Percentiles rank a stretch among this genome's conserved stretches.
These are phyloP conservation scores for Calycina herbarum DNA, from an alignment of 2,329 filamentous ascomycete genomes.

Conservation along the genomic window DNA sequence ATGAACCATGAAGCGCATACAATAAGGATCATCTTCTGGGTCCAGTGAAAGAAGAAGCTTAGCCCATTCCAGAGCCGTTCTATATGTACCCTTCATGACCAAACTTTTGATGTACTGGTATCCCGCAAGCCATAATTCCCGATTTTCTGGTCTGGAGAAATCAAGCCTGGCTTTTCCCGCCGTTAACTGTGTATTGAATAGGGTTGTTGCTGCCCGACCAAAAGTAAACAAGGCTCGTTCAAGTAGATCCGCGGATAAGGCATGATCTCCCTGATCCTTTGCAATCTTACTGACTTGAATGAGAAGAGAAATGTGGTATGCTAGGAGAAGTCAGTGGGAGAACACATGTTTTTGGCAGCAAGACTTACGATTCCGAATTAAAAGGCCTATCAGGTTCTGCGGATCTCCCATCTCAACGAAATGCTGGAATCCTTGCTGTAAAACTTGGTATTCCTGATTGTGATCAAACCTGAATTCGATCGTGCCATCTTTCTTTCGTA, in stretches of 20 bases:
- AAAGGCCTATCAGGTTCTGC: conserved; percentile 74
- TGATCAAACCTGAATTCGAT: conserved; percentile 79
- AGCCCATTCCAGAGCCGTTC: conserved; percentile 91
- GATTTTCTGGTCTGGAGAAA: conserved; percentile 80
- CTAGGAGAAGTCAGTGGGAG: conserved; percentile 39
- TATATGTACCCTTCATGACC: conserved; percentile 86
- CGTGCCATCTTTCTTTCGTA: conserved; percentile 51
- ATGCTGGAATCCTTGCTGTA: conserved; percentile 74
- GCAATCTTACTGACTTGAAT: conserved; percentile 91
- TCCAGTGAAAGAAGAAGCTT: conserved; percentile 79
- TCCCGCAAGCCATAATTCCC: conserved; percentile 87
- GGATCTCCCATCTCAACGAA: conserved; percentile 84
- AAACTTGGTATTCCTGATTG: conserved; percentile 68
- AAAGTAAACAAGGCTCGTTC: conserved; percentile 92
- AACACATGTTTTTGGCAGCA: not conserved
- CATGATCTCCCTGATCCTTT: conserved; percentile 85
- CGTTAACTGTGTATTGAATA: conserved; percentile 74
- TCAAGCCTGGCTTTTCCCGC: conserved; percentile 78
- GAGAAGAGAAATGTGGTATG: conserved; percentile 92
- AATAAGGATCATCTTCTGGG: conserved; percentile 75
- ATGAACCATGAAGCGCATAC: conserved; percentile 77
- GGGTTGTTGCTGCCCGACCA: conserved; percentile 81
- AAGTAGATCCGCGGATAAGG: conserved; percentile 81
- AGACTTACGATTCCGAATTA: conserved; percentile 62
- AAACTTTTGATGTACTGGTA: conserved; percentile 88